These are phyloP conservation scores for Ananas comosus DNA, from an alignment of 176 grass and related monocot genomes.

Conservation along the genomic window DNA sequence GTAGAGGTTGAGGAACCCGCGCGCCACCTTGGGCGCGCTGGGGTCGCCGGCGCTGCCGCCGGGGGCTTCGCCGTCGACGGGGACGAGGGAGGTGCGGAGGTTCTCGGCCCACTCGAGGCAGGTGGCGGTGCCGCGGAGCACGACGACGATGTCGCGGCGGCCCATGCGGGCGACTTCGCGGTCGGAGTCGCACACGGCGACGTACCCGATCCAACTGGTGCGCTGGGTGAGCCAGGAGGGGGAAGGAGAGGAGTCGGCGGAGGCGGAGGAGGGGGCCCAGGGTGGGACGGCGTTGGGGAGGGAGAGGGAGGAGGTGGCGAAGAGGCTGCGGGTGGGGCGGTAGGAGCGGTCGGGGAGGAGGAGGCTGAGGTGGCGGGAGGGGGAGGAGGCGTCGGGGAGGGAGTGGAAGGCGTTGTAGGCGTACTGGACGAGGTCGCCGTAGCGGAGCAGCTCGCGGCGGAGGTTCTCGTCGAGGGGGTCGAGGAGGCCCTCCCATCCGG, in stretches of 20 bases:
- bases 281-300: slow-evolving; percentile 38
- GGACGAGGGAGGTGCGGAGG: slow-evolving; percentile 51
- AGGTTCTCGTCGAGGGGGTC: slow-evolving; percentile 83
- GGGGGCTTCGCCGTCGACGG: slow-evolving; percentile 22
- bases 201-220: slow-evolving; percentile 81
- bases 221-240: slow-evolving; percentile 85
- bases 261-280: slow-evolving; percentile 48
- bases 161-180: slow-evolving; percentile 78
- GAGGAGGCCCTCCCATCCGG: slow-evolving; percentile 55
- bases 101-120: slow-evolving; percentile 95
- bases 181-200: slow-evolving; percentile 83
- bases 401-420: slow-evolving; percentile 94
- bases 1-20: slow-evolving; percentile 71
- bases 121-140: slow-evolving; percentile 73
- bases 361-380: slow-evolving; percentile 32
- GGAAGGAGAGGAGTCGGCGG: not conserved
- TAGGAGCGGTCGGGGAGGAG: slow-evolving; percentile 77
- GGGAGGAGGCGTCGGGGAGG: slow-evolving; percentile 33
- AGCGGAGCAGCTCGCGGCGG: slow-evolving; percentile 77
- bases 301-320: slow-evolving; percentile 66
- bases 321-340: slow-evolving; percentile 68
- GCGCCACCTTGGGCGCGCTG: slow-evolving; percentile 52
- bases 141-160: slow-evolving; percentile 74
- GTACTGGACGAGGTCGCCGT: slow-evolving; percentile 65
- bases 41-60: slow-evolving; percentile 3